These are phyloP conservation scores for Xylariaceae sp. DNA, from an alignment of 2,329 filamentous ascomycete species.

Conservation along the genomic window DNA sequence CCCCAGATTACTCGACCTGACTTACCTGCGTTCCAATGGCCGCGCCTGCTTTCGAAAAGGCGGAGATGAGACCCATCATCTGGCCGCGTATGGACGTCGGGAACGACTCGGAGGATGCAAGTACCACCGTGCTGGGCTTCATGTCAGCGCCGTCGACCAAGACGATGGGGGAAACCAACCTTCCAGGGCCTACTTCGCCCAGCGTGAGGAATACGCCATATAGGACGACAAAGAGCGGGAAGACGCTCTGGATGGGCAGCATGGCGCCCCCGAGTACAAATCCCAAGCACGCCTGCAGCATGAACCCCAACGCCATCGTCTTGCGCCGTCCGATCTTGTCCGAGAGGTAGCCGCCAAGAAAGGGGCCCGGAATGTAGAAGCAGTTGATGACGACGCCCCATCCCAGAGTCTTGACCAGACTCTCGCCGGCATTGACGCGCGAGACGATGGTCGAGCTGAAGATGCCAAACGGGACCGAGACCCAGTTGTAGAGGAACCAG, in stretches of 20 bases:
- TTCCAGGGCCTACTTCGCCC: slow-evolving; percentile 44
- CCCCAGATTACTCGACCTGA: background rate
- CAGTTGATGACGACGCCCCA: slow-evolving; percentile 41
- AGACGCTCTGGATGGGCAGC: slow-evolving; percentile 34
- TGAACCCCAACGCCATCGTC: slow-evolving; percentile 44
- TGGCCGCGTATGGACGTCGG: slow-evolving; percentile 42
- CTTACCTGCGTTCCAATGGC: slow-evolving; percentile 40
- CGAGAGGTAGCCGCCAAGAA: slow-evolving; percentile 39
- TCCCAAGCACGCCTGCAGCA: slow-evolving; percentile 35
- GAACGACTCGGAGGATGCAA: slow-evolving; percentile 38
- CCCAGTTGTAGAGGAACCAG: slow-evolving; percentile 49
- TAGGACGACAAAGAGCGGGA: slow-evolving; percentile 43
- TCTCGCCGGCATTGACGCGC: slow-evolving; percentile 31
- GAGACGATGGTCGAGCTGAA: slow-evolving; percentile 46
- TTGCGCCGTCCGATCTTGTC: slow-evolving; percentile 41
- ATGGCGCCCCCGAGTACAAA: slow-evolving; percentile 43
- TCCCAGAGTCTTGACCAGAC: slow-evolving; percentile 34
- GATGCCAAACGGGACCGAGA: slow-evolving; percentile 47
- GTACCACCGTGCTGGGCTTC: slow-evolving; percentile 26
- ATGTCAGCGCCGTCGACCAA: background rate
- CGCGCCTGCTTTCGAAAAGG: slow-evolving; percentile 41
- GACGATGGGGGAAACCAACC: slow-evolving; percentile 14
- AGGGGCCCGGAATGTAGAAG: slow-evolving; percentile 41
- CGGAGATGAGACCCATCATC: slow-evolving; percentile 39
- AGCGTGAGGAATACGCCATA: slow-evolving; percentile 42